Evolutionary conservation across 805 yeast genomes (phyloP), one percentile per base, ranked within the genome.

Genomic region (Metschnikowia peoriensis): DNA sequence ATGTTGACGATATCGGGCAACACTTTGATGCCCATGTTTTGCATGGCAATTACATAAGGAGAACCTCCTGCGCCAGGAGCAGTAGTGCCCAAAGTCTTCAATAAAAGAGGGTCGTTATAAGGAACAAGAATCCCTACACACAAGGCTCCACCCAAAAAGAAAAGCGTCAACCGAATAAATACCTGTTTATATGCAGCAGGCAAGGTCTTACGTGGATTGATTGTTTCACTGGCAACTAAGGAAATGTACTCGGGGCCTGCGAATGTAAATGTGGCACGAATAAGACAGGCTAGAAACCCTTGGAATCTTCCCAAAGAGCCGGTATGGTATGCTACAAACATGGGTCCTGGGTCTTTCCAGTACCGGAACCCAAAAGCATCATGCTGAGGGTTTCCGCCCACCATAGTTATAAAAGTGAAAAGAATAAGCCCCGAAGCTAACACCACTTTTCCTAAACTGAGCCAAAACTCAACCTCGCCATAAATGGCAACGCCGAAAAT

Each of bases 181-280:
- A 89, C 89, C 51, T 86, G 86, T 57, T 82, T 85, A 73, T 85
- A 88, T 0, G 96, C 96, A 34, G 77, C 77, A n/a, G 94, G 91
- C 64, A 90, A 71, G 6, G 83, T 83, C 50, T 79, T 79, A 48
- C 93, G 78, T 9, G 96, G 96, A 59, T 83, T 75, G 35, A 78
- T 72, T 2, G 89, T 83, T 66, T 90, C 96, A 44, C 96, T 90
- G 2, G 96, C 96, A 35, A 89, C 83, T 88, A 88, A 85, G 1
- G 93, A 79, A 37, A 90, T 81, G 61, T 88, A 87, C 67, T 90
- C 97, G 1, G 96, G 96, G 0, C 96, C 97, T 3, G 89, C 89
- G 57, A 88, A 83, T 15, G 94, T 86, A 66, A 86, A 89, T 29
- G 87, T 75, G 7, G 96, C 96, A 54, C 82, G 83, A 49, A 81